Percentiles rank a stretch among this genome's conserved stretches.
Evolutionary conservation across 2,329 filamentous ascomycete species (phyloP).

Genomic region (Verticillium tricorpus): DNA sequence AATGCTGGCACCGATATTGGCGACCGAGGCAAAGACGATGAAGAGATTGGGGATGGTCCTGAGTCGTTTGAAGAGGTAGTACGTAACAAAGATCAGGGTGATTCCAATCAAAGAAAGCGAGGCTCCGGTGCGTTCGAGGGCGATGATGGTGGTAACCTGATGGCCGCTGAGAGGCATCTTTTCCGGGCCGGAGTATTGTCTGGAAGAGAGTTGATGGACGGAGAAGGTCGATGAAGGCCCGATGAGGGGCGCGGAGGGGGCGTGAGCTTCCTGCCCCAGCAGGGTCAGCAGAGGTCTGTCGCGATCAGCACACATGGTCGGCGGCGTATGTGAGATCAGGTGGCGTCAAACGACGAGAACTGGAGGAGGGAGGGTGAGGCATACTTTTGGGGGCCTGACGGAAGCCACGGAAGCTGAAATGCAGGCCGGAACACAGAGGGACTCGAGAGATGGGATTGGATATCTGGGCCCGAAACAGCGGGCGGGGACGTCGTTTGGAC

Average conservation of each 20-base stretch:
- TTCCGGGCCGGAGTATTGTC: not conserved
- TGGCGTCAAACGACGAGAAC: not conserved
- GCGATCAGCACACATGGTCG: not conserved
- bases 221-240: not conserved
- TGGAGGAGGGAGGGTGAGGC: not conserved
- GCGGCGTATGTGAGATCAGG: not conserved
- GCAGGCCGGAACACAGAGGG: not conserved
- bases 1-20: constrained; percentile 54
- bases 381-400: not conserved
- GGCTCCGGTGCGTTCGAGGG: constrained; percentile 50
- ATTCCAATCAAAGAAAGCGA: constrained; percentile 48
- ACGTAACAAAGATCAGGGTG: constrained; percentile 47
- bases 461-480: not conserved
- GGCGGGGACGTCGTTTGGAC: not conserved
- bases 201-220: not conserved
- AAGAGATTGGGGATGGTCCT: constrained; percentile 59
- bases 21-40: constrained; percentile 56
- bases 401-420: not conserved
- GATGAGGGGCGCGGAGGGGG: not conserved
- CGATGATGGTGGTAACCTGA: constrained; percentile 37
- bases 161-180: constrained; percentile 22
- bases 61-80: constrained; percentile 43
- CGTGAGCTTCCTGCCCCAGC: not conserved
- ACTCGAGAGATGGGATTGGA: not conserved
- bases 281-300: not conserved